Conservation (phyloP, 1,139 yeast species). For the Eremothecium cymbalariae region DNA sequence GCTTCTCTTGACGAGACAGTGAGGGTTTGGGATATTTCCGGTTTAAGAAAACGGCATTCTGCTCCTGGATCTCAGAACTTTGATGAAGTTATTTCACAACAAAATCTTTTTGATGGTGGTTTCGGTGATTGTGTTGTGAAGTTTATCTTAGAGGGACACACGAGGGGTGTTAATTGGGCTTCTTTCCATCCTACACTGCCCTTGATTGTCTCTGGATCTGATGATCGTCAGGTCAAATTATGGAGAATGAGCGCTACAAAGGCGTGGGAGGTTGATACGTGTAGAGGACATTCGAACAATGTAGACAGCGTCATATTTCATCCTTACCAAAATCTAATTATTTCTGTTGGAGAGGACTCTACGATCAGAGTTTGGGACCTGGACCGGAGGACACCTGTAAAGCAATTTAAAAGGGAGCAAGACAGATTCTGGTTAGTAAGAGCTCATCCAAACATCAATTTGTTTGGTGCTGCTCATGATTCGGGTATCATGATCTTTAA, state of each 20-base stretch:
- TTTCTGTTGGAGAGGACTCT: constrained; percentile 93
- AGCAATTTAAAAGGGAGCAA: constrained; percentile 87
- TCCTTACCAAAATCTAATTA: constrained; percentile 84
- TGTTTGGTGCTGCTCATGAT: constrained; percentile 96
- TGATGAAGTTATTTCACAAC: constrained; percentile 65
- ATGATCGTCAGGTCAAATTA: constrained; percentile 86
- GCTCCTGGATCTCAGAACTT: constrained; percentile 50
- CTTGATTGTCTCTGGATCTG: constrained; percentile 91
- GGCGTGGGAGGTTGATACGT: constrained; percentile 99
- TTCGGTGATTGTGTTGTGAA: constrained; percentile 96
- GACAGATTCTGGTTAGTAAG: constrained; percentile 94
- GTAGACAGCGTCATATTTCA: constrained; percentile 87
- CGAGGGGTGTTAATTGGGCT: constrained; percentile 98
- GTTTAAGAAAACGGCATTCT: constrained; percentile 89
- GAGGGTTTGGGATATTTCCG: constrained; percentile 97
- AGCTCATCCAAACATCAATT: constrained; percentile 80
- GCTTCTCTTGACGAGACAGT: constrained; percentile 98
- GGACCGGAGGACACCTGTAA: constrained; percentile 86
- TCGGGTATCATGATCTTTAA: constrained; percentile 98
- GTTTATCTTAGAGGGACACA: constrained; percentile 95
- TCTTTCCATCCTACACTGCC: constrained; percentile 96
- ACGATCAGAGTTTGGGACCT: constrained; percentile 98
- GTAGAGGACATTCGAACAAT: constrained; percentile 94
- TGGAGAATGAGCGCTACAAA: constrained; percentile 98
- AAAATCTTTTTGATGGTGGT: constrained; percentile 77